phyloP scores from a whole-genome alignment of 768 basidiomycete genomes.

The Pulveroboletus sp. region DNA sequence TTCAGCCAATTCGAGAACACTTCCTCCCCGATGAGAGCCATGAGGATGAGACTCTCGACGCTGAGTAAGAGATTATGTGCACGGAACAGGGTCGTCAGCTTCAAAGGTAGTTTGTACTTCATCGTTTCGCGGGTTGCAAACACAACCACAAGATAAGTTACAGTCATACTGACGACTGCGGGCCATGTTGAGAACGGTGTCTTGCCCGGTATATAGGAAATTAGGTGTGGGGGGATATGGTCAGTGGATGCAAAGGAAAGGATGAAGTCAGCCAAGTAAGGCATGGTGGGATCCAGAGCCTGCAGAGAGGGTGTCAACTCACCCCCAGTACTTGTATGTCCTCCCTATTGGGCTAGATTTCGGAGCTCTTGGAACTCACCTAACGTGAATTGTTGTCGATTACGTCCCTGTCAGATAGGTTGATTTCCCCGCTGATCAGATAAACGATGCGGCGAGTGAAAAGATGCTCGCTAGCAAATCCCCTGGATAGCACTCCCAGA shows the following conservation, averaged over 20 bases:
- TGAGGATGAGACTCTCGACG: conserved; percentile 70
- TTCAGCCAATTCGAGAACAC: conserved; percentile 74
- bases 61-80: conserved; percentile 85
- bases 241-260: conserved; percentile 48
- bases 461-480: too few relatives aligned
- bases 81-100: conserved; percentile 77
- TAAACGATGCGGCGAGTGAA: too few relatives aligned
- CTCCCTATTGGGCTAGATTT: background rate
- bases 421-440: background rate
- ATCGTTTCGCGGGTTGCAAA: conserved; percentile 80
- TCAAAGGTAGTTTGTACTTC: conserved; percentile 67
- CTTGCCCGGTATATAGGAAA: conserved; percentile 64
- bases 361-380: too few relatives aligned
- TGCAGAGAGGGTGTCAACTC: background rate
- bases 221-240: conserved; percentile 53
- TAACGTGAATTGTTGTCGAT: conserved; percentile 1
- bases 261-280: conserved; percentile 66
- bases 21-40: conserved; percentile 83
- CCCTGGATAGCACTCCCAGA: too few relatives aligned
- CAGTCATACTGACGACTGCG: conserved; percentile 63
- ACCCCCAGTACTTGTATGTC: conserved; percentile 9
- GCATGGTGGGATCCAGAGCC: conserved; percentile 42
- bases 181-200: conserved; percentile 78
- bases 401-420: too few relatives aligned
- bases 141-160: conserved; percentile 77